Evolutionary conservation across 2,329 filamentous ascomycete genomes (phyloP).

Genomic region (Alternaria atra): DNA sequence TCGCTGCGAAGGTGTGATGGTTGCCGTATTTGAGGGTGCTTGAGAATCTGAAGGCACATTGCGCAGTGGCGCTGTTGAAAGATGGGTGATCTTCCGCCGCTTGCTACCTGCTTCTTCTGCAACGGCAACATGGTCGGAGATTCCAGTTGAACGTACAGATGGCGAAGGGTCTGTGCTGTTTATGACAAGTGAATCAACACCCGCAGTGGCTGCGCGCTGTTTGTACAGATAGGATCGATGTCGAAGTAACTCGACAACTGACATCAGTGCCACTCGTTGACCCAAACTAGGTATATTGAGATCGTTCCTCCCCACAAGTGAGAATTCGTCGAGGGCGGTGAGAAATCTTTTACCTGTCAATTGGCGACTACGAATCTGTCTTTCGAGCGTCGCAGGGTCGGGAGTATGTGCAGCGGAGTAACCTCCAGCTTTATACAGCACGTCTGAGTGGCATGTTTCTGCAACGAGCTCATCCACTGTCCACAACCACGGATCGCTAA

Average conservation of each 20-base stretch:
- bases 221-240: slow-evolving; percentile 13
- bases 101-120: slow-evolving; percentile 4
- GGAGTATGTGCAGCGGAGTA: slow-evolving; percentile 53
- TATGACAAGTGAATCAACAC: slow-evolving; percentile 7
- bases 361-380: slow-evolving; percentile 66
- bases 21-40: neutral
- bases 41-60: neutral
- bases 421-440: slow-evolving; percentile 56
- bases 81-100: slow-evolving; percentile 10
- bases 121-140: neutral
- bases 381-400: slow-evolving; percentile 63
- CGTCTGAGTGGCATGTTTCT: slow-evolving; percentile 67
- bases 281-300: slow-evolving; percentile 61
- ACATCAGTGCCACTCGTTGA: slow-evolving; percentile 66
- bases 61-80: slow-evolving; percentile 2
- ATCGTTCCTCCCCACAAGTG: slow-evolving; percentile 62
- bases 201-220: slow-evolving; percentile 7
- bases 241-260: slow-evolving; percentile 67
- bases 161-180: neutral
- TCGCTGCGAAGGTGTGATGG: neutral
- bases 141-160: neutral
- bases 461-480: slow-evolving; percentile 71
- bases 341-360: slow-evolving; percentile 73
- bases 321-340: slow-evolving; percentile 60
- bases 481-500: slow-evolving; percentile 77